These are phyloP conservation scores for Fusarium heterosporum DNA, from an alignment of 2,329 filamentous ascomycete species.

Conservation along the genomic window DNA sequence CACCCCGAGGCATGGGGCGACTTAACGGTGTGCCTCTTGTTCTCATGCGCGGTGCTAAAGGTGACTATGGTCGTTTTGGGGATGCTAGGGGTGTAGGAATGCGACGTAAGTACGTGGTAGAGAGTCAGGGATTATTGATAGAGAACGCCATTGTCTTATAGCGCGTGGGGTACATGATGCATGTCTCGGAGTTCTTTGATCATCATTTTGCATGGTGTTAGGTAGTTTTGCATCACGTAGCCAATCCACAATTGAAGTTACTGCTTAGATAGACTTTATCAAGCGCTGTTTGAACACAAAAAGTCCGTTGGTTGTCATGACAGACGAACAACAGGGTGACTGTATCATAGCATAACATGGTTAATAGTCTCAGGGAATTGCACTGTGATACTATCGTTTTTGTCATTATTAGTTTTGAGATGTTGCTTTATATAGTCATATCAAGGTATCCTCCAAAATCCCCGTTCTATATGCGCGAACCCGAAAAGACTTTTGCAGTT, in stretches of 20 bases:
- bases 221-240: neutral
- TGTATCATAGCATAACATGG: neutral
- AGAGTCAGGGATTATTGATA: conserved; percentile 83
- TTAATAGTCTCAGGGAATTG: neutral
- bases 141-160: conserved; percentile 77
- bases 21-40: conserved; percentile 83
- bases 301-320: neutral
- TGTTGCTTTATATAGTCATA: conserved; percentile 45
- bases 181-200: conserved; percentile 42
- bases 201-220: conserved; percentile 1
- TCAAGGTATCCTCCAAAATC: conserved; percentile 40
- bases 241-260: neutral
- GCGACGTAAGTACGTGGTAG: conserved; percentile 80
- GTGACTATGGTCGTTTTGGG: conserved; percentile 69
- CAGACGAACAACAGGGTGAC: neutral
- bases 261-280: neutral
- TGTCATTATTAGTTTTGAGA: conserved; percentile 39
- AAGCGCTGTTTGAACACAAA: neutral
- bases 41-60: conserved; percentile 79
- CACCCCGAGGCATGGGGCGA: conserved; percentile 74
- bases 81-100: conserved; percentile 77
- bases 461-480: conserved; percentile 46
- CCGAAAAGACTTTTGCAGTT: conserved; percentile 46
- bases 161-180: conserved; percentile 27
- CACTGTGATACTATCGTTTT: conserved; percentile 16